Base-by-base conservation (phyloP, 2,329 filamentous ascomycete genomes). In the Xylariaceae sp. region DNA sequence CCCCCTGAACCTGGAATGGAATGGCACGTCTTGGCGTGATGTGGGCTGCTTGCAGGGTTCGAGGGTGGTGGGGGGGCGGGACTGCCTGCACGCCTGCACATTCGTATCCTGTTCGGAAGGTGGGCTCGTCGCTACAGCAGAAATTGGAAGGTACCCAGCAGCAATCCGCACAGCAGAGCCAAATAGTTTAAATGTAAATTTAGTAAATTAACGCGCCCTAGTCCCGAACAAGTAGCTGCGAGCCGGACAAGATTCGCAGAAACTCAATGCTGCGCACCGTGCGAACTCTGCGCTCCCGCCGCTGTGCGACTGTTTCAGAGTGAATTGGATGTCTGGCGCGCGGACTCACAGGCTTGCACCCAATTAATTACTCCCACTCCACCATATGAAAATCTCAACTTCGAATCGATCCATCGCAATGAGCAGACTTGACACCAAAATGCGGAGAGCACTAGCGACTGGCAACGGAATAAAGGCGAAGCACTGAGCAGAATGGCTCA, bases 1-100 rank as follows among this genome's bases (percentile, higher is more conserved):
- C 56, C 55, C 62, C 62, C 58, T 62, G 64, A 65, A 57, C 64
- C 58, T 57, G 49, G 57, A 48, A 55, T 57, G 57, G 57, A 51
- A 53, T 62, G 55, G 58, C 34, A 54, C 58, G 23, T 55, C 61
- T 60, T 58, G 61, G 60, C 57, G 47, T 44, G 55, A 48, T 23
- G 56, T 62, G 62, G 58, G 53, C 52, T 55, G 51, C n/a, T 52
- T 48, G 56, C 56, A 59, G 56, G 58, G 45, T 54, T 53, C 59
- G 50, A 48, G 58, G 44, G 58, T 52, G 47, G 44, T 8, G 44
- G 7, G n/a, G 13, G 15, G 17, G n/a, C 15, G 15, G 47, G 9
- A 6, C 8, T 18, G 8, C 15, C 47, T 23, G 11, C 23, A 30
- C 23, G 23, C 23, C 17, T 49, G 47, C 47, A 49, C 47, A 49